Percentiles rank a stretch among this genome's conserved stretches.
Conservation (phyloP, 495 filamentous ascomycete genomes). For the Penicillium bovifimosum region DNA sequence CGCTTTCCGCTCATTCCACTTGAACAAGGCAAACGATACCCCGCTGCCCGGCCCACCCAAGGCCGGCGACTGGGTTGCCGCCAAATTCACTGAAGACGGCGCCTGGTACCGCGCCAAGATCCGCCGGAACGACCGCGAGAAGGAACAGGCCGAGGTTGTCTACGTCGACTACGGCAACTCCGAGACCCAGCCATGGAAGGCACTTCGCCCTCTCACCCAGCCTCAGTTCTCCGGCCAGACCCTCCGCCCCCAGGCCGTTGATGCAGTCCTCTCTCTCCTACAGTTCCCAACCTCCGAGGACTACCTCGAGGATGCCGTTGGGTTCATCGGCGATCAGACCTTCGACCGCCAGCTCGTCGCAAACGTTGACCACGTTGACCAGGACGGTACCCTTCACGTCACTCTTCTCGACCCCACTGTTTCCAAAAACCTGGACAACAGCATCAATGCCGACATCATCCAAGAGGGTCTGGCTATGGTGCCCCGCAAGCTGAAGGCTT, state of each 20-base stretch:
- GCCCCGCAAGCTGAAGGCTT: slow-evolving; percentile 78
- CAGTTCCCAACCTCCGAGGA: slow-evolving; percentile 75
- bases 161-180: slow-evolving; percentile 98
- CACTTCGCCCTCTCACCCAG: slow-evolving; percentile 70
- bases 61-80: slow-evolving; percentile 83
- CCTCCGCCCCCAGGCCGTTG: slow-evolving; percentile 79
- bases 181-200: slow-evolving; percentile 77
- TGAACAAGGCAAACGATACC: slow-evolving; percentile 65
- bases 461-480: slow-evolving; percentile 84
- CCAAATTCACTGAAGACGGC: slow-evolving; percentile 78
- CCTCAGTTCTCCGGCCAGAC: slow-evolving; percentile 71
- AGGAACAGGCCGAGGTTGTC: slow-evolving; percentile 79
- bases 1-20: slow-evolving; percentile 81
- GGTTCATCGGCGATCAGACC: slow-evolving; percentile 62
- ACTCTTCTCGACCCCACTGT: slow-evolving; percentile 72
- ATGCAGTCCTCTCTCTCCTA: slow-evolving; percentile 80
- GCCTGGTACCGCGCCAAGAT: slow-evolving; percentile 94
- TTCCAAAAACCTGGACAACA: slow-evolving; percentile 60
- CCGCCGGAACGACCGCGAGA: slow-evolving; percentile 84
- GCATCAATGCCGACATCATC: slow-evolving; percentile 81
- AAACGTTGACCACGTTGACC: slow-evolving; percentile 76
- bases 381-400: slow-evolving; percentile 73
- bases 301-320: slow-evolving; percentile 73
- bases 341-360: slow-evolving; percentile 71
- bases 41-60: slow-evolving; percentile 74